phyloP scores from a whole-genome alignment of 2,329 filamentous ascomycete species.

The Leptographium radiaticola region DNA sequence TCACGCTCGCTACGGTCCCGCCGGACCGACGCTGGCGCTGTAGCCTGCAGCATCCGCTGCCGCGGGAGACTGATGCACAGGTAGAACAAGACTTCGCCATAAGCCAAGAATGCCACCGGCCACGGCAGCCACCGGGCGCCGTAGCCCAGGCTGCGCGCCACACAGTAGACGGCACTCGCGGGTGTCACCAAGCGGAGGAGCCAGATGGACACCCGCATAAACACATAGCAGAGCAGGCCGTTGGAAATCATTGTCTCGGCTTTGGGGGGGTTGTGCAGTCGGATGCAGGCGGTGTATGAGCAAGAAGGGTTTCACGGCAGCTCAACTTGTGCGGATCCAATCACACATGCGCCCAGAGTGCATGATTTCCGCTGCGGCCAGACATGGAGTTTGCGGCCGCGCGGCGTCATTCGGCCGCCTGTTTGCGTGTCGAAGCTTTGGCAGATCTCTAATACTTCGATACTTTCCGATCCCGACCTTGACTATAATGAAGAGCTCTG shows the following conservation, averaged over 20 bases:
- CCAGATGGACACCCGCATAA: background rate
- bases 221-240: background rate
- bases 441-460: too few species aligned
- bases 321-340: too few species aligned
- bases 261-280: too few species aligned
- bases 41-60: background rate
- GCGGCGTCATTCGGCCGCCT: too few species aligned
- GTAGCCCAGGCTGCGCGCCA: background rate
- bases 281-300: too few species aligned
- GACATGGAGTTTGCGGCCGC: too few species aligned
- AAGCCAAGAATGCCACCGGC: background rate
- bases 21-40: background rate
- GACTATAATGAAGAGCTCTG: too few species aligned
- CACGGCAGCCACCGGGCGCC: background rate
- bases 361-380: too few species aligned
- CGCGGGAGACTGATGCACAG: background rate
- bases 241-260: background rate
- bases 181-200: background rate
- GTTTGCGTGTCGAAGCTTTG: too few species aligned
- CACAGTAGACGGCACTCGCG: background rate
- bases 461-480: too few species aligned
- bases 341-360: too few species aligned
- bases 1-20: background rate
- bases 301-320: too few species aligned
- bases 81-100: background rate